Base-by-base conservation (phyloP, 805 yeast species). In the Kuraishia borneana region DNA sequence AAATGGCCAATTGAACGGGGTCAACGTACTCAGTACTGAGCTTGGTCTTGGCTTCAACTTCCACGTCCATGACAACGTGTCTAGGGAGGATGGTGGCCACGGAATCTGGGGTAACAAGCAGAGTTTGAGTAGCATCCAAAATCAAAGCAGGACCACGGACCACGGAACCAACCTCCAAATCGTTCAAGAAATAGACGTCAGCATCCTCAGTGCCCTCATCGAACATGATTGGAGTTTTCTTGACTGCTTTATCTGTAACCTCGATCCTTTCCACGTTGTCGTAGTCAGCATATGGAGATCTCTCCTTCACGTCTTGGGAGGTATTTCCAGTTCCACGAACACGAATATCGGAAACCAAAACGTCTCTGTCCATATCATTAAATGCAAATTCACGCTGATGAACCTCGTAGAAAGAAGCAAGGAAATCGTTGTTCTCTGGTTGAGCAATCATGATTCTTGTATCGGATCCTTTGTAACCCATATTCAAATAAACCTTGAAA, bases 401-500 rank as follows among this genome's bases (percentile, higher is more conserved):
- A 12, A 37, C 43, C 22, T 44, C 46, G 30, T 46, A 43, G 36
- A 56, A 56, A 1, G 36, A 30, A 5, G 33, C 13, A 3, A 42
- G 26, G 30, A 51, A 53, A 27, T 47, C 52, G 1, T 39, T 34
- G 27, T 42, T 42, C 19, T 44, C 43, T 6, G 47, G 50, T 16
- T 47, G 53, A 10, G 53, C 54, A n/a, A 82, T 73, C 82, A 87
- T 80, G 41, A 88, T 58, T 27, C 81, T 77, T 2, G 95, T 81
- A 48, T 88, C 96, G n/a, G 95, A 80, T 6, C 96, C 96, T 41
- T 73, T 73, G 50, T 83, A 88, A 47, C 94, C 68, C 65, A 87
- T 60, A 50, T 87, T 87, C 41, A 87, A 58, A 44, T 69, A 83
- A 30, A 70, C 69, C 47, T 85, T 94, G 36, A 67, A 62, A 57